Conservation (phyloP, 2,329 filamentous ascomycete genomes). For the Aspergillus sergii region DNA sequence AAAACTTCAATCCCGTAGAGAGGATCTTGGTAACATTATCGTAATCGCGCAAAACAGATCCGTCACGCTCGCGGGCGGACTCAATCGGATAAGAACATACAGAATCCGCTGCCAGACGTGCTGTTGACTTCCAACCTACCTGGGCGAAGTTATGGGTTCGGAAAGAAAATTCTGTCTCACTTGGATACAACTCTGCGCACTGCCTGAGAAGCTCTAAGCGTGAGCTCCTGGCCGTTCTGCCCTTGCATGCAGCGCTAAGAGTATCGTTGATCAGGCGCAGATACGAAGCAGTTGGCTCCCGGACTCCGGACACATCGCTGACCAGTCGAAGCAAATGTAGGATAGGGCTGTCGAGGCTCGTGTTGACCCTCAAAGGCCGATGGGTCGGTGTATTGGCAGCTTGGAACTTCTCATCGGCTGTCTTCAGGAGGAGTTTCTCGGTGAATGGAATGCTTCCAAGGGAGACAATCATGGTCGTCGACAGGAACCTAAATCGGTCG, state of each 20-base stretch:
- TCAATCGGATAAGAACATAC: conserved; percentile 46
- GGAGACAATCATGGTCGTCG: conserved; percentile 52
- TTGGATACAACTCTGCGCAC: conserved; percentile 34
- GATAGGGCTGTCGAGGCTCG: conserved; percentile 38
- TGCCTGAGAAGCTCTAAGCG: conserved; percentile 43
- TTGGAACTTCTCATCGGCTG: conserved; percentile 59
- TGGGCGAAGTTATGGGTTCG: conserved; percentile 18
- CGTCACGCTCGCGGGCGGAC: conserved; percentile 49
- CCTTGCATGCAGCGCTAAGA: conserved; percentile 38
- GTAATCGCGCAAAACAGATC: conserved; percentile 66
- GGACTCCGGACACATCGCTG: conserved; percentile 22
- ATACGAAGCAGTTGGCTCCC: conserved; percentile 29
- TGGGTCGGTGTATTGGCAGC: conserved; percentile 43
- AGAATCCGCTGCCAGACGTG: conserved; percentile 35
- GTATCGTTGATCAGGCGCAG: conserved; percentile 30
- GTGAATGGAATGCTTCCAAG: conserved; percentile 55
- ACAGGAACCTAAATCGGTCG: conserved; percentile 54
- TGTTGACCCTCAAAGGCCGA: conserved; percentile 28
- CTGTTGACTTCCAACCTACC: conserved; percentile 40
- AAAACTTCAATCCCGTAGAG: conserved; percentile 56
- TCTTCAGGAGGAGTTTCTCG: conserved; percentile 53
- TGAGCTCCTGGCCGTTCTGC: conserved; percentile 36
- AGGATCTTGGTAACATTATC: conserved; percentile 70
- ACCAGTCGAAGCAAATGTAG: conserved; percentile 43
- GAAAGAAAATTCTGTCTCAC: conserved; percentile 16